Evolutionary conservation across 805 yeast genomes (phyloP).

Genomic region (Schwanniomyces sp.): DNA sequence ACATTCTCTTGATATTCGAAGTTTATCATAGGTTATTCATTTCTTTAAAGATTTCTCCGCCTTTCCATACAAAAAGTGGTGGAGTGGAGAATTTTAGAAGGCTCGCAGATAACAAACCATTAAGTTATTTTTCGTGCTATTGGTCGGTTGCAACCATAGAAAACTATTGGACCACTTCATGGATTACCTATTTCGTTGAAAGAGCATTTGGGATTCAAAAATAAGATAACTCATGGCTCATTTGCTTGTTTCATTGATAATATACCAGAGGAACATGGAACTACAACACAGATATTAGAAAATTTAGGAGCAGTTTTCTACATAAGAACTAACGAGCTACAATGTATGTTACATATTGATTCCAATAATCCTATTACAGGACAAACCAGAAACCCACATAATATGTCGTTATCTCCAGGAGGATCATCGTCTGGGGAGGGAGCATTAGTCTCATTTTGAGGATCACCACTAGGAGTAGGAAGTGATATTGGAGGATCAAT

Average conservation of each 20-base stretch:
- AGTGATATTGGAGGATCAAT: slow-evolving; percentile 56
- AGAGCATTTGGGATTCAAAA: slow-evolving; percentile 48
- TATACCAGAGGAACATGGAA: slow-evolving; percentile 25
- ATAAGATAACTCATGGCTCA: slow-evolving; percentile 51
- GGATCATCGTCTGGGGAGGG: slow-evolving; percentile 60
- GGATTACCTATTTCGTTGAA: slow-evolving; percentile 34
- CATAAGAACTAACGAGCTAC: slow-evolving; percentile 55
- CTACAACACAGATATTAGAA: slow-evolving; percentile 39
- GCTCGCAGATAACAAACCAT: too few species aligned
- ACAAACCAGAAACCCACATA: slow-evolving; percentile 45
- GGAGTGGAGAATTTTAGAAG: too few species aligned
- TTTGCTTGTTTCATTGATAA: slow-evolving; percentile 33
- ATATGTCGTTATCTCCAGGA: slow-evolving; percentile 44
- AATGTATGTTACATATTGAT: slow-evolving; percentile 51
- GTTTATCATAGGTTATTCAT: too few species aligned
- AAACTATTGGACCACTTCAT: slow-evolving; percentile 25
- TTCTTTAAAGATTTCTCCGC: too few species aligned
- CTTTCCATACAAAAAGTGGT: too few species aligned
- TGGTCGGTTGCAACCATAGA: too few species aligned
- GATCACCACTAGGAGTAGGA: slow-evolving; percentile 55
- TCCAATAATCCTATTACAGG: slow-evolving; percentile 47
- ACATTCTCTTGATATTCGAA: too few species aligned
- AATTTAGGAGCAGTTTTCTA: slow-evolving; percentile 54
- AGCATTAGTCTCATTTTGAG: slow-evolving; percentile 43
- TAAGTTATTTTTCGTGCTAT: too few species aligned